Evolutionary conservation across 148 eudicot genomes (phyloP).

Genomic region (Pouteria glomerata): DNA sequence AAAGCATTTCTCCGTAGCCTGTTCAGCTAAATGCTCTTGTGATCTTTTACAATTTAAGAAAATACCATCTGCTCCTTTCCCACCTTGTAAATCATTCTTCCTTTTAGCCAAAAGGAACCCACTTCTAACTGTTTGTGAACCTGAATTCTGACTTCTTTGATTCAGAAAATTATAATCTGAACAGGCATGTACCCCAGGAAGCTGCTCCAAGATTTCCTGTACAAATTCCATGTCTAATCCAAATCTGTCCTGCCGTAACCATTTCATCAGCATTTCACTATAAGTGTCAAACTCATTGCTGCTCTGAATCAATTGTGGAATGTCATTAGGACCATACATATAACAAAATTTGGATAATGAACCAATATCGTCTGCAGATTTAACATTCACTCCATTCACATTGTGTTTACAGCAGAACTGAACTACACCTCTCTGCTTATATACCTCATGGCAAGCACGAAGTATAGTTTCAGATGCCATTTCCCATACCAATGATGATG

Average conservation of each 20-base stretch:
- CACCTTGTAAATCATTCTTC: conserved; percentile 11
- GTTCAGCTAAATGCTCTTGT: conserved; percentile 17
- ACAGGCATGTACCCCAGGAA: conserved; percentile 38
- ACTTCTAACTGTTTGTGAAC: conserved; percentile 35
- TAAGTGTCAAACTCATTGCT: conserved; percentile 19
- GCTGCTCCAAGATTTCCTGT: conserved; percentile 49
- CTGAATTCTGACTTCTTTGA: conserved; percentile 28
- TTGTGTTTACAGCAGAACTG: conserved; percentile 33
- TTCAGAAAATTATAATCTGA: conserved; percentile 30
- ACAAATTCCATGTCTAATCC: conserved; percentile 47
- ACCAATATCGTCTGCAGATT: conserved; percentile 16
- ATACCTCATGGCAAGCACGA: conserved; percentile 26
- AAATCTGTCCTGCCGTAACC: conserved; percentile 49
- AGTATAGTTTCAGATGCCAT: conserved; percentile 34
- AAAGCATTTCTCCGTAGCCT: conserved; percentile 18
- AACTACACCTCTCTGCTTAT: conserved; percentile 26
- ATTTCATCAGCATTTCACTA: conserved; percentile 26
- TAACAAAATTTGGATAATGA: conserved; percentile 35
- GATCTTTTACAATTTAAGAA: conserved; percentile 20
- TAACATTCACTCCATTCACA: conserved; percentile 3
- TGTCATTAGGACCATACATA: conserved; percentile 22
- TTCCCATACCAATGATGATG: conserved; percentile 41
- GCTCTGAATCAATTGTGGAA: conserved; percentile 24
- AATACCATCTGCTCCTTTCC: conserved; percentile 7
- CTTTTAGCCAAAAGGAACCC: conserved; percentile 36